Percentiles rank a stretch among this genome's conserved stretches.
phyloP scores from a whole-genome alignment of 129 eudicot genomes.

The Cynara cardunculus region DNA sequence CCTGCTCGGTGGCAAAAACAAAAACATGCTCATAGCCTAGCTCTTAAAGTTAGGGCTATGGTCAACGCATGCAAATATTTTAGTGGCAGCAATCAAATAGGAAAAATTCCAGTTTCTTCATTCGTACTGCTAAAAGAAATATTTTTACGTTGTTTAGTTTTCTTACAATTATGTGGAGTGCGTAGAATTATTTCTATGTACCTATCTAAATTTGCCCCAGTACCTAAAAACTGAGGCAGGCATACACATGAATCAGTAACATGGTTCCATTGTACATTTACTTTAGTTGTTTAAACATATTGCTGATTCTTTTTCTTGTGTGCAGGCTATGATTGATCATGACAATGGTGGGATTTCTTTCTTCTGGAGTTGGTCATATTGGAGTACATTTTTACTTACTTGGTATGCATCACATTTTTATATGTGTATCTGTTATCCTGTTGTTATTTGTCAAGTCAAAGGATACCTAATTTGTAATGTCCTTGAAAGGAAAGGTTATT shows the following conservation, averaged over 20 bases:
- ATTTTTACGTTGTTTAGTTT: background rate
- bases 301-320: background rate
- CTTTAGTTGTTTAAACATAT: background rate
- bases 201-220: background rate
- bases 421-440: background rate
- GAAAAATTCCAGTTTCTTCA: background rate
- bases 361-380: conserved; percentile 91
- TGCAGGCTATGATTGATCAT: conserved; percentile 60
- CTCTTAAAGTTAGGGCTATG: background rate
- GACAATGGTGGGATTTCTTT: conserved; percentile 57
- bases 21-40: background rate
- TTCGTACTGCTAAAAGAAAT: background rate
- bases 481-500: too few relatives aligned
- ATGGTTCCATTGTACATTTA: background rate
- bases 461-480: background rate
- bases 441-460: background rate
- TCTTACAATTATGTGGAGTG: background rate
- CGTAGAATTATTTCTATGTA: background rate
- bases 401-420: conserved; percentile 46
- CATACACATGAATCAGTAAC: background rate
- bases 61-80: background rate
- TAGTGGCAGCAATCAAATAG: background rate
- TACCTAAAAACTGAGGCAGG: background rate
- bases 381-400: conserved; percentile 91
- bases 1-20: background rate